A percentile compares a stretch with the other conserved stretches of the same genome.
phyloP scores from a whole-genome alignment of 2,329 filamentous ascomycete species.

The Knoxdaviesia proteae region DNA sequence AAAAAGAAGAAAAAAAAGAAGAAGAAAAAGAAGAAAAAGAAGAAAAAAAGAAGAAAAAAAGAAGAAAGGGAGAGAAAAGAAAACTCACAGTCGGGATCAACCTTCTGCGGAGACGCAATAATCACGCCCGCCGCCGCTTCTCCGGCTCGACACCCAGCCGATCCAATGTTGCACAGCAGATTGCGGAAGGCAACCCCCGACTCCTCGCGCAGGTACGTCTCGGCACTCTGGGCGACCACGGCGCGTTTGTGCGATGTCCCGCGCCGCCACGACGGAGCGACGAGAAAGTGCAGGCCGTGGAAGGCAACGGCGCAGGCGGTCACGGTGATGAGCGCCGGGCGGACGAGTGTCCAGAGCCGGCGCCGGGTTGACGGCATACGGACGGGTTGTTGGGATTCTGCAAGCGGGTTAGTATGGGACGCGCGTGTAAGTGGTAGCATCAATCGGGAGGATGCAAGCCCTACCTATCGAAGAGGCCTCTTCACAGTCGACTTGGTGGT shows the following conservation, averaged over 20 bases:
- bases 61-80: neutral
- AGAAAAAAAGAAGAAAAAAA: neutral
- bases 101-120: conserved; percentile 33
- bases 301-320: neutral
- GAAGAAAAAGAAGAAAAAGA: neutral
- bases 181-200: conserved; percentile 21
- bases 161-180: conserved; percentile 38
- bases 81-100: conserved; percentile 32
- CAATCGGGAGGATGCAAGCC: too few relatives aligned
- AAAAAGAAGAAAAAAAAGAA: neutral
- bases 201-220: too few relatives aligned
- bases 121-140: conserved; percentile 29
- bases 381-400: too few relatives aligned
- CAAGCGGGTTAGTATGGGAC: too few relatives aligned
- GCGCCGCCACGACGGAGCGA: too few relatives aligned
- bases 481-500: too few relatives aligned
- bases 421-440: too few relatives aligned
- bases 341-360: neutral
- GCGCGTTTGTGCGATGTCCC: too few relatives aligned
- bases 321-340: neutral
- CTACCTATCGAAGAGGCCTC: too few relatives aligned
- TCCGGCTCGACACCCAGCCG: conserved; percentile 25
- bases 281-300: too few relatives aligned
- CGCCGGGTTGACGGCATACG: too few relatives aligned
- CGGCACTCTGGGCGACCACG: too few relatives aligned